Conservation (phyloP, 2,329 filamentous ascomycete genomes). For the Venturia carpophila region DNA sequence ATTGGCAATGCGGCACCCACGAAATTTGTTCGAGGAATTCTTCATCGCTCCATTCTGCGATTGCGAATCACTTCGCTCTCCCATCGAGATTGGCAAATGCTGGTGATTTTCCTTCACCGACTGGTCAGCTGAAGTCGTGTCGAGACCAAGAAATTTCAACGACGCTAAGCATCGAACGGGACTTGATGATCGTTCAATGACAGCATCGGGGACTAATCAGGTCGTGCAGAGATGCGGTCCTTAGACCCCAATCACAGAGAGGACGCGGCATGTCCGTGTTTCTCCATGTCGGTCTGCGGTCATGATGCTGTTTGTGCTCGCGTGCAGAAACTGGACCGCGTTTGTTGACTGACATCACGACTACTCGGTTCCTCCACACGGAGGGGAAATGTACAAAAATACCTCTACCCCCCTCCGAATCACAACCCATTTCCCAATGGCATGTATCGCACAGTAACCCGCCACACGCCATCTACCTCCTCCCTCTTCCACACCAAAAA, state of each 20-base stretch:
- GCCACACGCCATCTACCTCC: not conserved
- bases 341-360: constrained; percentile 8
- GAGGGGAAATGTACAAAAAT: not conserved
- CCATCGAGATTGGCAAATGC: not conserved
- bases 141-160: not conserved
- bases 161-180: not conserved
- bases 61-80: not conserved
- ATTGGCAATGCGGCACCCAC: too few relatives aligned
- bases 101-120: not conserved
- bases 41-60: not conserved
- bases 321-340: not conserved
- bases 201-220: not conserved
- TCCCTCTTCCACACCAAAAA: not conserved
- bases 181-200: not conserved
- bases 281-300: not conserved
- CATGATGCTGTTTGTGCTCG: constrained; percentile 5
- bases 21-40: too few relatives aligned
- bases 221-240: not conserved
- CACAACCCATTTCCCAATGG: not conserved
- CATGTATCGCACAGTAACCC: not conserved
- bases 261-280: too few relatives aligned
- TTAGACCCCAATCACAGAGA: too few relatives aligned
- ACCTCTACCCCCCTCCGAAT: too few relatives aligned
- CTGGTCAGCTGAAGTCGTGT: constrained; percentile 2
- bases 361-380: not conserved